Percentiles rank a stretch among this genome's conserved stretches.
Conservation (phyloP, 2,329 filamentous ascomycete species). For the Aureobasidium lini region DNA sequence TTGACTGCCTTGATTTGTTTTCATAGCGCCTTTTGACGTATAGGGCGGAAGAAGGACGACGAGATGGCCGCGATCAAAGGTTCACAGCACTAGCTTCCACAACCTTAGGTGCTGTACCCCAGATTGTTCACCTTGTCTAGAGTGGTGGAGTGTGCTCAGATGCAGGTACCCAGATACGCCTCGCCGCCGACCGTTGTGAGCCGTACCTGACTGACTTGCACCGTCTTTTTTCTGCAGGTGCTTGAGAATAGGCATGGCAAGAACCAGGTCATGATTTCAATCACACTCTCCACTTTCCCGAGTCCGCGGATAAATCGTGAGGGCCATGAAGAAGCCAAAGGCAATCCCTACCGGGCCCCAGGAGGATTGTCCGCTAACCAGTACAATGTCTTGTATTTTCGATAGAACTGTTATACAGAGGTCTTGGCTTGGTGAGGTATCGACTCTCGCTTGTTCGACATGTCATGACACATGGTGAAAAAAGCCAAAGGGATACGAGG, state of each 20-base stretch:
- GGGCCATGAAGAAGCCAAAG: not conserved
- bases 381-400: conserved; percentile 12
- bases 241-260: not conserved
- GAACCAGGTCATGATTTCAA: not conserved
- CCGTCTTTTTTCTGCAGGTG: not conserved
- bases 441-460: not conserved
- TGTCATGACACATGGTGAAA: conserved; percentile 2
- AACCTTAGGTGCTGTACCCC: not conserved
- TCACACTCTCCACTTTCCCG: not conserved
- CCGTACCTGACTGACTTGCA: not conserved
- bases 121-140: not conserved
- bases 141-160: conserved; percentile 10
- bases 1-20: not conserved
- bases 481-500: not conserved
- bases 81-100: not conserved
- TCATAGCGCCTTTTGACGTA: not conserved
- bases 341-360: not conserved
- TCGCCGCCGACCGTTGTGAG: not conserved
- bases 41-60: not conserved
- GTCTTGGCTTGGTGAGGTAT: not conserved
- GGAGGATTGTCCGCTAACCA: not conserved
- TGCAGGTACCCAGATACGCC: conserved; percentile 8
- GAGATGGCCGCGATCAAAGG: not conserved
- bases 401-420: conserved; percentile 8
- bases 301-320: not conserved